Base-by-base conservation (phyloP, 2,329 filamentous ascomycete species). In the Chaetomiaceae sp. region DNA sequence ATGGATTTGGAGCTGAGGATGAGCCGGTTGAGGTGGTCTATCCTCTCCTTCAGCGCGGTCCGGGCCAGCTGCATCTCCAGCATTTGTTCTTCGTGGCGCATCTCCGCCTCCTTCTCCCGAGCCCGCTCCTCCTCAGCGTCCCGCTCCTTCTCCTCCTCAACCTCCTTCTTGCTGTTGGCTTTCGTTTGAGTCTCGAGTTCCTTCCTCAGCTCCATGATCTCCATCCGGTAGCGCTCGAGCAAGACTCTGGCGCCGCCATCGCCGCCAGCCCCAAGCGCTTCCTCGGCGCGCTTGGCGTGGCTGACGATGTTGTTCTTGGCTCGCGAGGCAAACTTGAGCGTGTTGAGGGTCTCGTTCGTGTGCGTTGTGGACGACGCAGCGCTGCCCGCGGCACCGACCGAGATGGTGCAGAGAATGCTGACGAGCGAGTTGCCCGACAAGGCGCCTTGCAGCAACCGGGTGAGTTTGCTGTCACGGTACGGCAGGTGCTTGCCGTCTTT, bases 291-390 rank as follows among this genome's bases (percentile, higher is more conserved):
- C 77, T 96, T 97, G 31, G 94, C 94, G 71, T 97, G 91, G 63
- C 91, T 96, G 66, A 97, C 87, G 65, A 99, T 96, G 67, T 88
- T 99, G 72, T 99, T 99, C 78, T 96, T 96, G 40, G 94, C 94
- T 64, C 94, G 83, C 11, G 91, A 94, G 2, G 94, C 94, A 67
- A 99, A 99, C 65, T 97, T 99, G 57, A 99, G 76, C 0, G 94
- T 99, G 68, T 96, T 99, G 51, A 99, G 74, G 0, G 92, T 97
- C 72, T 99, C 94, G 17, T 82, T 81, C 0, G 88, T 89, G 64
- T 96, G 89, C 20, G 80, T 88, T 62, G 83, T 87, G 19, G 85
- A 80, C 3, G 84, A 73, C 1, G 89, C 88, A 8, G 82, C 77
- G 63, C 83, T 91, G 20, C 87, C 86, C 12, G 83, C 81, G 1